Evolutionary conservation across 345 rosid genomes (phyloP).

Genomic region (Acer yangbiense): DNA sequence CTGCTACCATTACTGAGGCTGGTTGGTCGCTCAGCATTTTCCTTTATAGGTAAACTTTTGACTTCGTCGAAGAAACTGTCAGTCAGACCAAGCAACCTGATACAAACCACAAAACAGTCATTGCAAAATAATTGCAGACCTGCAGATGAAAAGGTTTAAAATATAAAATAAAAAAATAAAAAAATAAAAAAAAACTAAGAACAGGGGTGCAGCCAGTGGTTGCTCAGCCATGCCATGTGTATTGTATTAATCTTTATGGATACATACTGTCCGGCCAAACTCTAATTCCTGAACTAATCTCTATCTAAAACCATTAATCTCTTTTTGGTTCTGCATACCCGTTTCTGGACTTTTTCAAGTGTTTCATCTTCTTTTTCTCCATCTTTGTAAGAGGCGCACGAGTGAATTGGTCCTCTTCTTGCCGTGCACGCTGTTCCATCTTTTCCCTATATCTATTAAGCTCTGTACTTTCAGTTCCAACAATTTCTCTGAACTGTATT

Average conservation of each 20-base stretch:
- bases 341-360: constrained; percentile 69
- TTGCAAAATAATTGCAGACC: too few relatives aligned
- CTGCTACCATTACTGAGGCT: constrained; percentile 27
- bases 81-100: constrained; percentile 73
- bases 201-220: background rate
- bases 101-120: constrained; percentile 22
- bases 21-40: constrained; percentile 34
- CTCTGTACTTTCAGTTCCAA: constrained; percentile 75
- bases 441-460: constrained; percentile 54
- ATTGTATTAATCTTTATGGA: background rate
- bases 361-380: constrained; percentile 75
- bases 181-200: background rate
- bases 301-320: constrained; percentile 1
- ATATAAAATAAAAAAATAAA: too few relatives aligned
- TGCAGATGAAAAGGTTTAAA: too few relatives aligned
- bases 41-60: constrained; percentile 58
- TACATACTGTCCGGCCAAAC: background rate
- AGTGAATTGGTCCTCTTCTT: constrained; percentile 79
- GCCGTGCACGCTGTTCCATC: constrained; percentile 61
- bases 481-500: constrained; percentile 63
- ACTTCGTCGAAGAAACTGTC: constrained; percentile 73
- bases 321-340: constrained; percentile 52
- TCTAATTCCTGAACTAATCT: background rate
- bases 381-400: constrained; percentile 71
- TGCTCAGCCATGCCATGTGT: background rate